Percentiles rank a stretch among this genome's conserved stretches.
These are phyloP conservation scores for Penicillium cosmopolitanum DNA, from an alignment of 495 filamentous ascomycete species.

Conservation along the genomic window DNA sequence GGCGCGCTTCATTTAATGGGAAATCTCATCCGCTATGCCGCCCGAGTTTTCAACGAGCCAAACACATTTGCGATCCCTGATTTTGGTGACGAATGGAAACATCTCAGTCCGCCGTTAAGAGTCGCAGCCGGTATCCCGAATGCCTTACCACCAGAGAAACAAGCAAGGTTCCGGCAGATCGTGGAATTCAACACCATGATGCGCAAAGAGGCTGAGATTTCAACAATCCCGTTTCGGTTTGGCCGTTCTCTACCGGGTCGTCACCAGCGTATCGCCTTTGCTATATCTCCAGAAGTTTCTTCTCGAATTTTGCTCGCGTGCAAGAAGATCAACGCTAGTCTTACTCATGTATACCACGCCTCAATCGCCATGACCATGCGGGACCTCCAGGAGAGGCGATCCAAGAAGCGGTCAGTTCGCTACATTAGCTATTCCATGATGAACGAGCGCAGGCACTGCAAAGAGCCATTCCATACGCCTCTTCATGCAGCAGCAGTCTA, in stretches of 20 bases:
- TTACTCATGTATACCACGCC: slow-evolving; percentile 21
- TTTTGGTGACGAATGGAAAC: slow-evolving; percentile 14
- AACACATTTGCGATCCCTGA: slow-evolving; percentile 6
- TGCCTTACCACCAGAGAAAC: slow-evolving; percentile 8
- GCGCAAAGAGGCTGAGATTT: background rate
- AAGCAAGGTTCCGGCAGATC: background rate
- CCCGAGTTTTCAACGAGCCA: slow-evolving; percentile 10
- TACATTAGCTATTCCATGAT: slow-evolving; percentile 18
- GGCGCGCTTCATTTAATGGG: slow-evolving; percentile 44
- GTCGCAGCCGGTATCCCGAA: slow-evolving; percentile 28
- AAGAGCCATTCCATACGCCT: slow-evolving; percentile 18
- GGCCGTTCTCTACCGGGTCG: slow-evolving; percentile 8
- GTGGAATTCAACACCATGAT: background rate
- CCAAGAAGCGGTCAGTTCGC: slow-evolving; percentile 20
- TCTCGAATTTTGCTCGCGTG: background rate
- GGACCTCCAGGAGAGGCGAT: slow-evolving; percentile 18
- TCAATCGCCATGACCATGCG: slow-evolving; percentile 24
- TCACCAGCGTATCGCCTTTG: slow-evolving; percentile 31
- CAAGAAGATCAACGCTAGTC: slow-evolving; percentile 12
- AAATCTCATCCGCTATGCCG: slow-evolving; percentile 25
- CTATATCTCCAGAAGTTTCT: slow-evolving; percentile 11
- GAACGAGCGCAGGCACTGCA: slow-evolving; percentile 27
- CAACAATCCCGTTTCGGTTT: background rate
- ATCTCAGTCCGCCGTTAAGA: slow-evolving; percentile 30
- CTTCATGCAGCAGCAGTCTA: slow-evolving; percentile 20